A percentile compares a stretch with the other conserved stretches of the same genome.
These are phyloP conservation scores for Ustilago lituana DNA, from an alignment of 1,284 basidiomycete species.

Conservation along the genomic window DNA sequence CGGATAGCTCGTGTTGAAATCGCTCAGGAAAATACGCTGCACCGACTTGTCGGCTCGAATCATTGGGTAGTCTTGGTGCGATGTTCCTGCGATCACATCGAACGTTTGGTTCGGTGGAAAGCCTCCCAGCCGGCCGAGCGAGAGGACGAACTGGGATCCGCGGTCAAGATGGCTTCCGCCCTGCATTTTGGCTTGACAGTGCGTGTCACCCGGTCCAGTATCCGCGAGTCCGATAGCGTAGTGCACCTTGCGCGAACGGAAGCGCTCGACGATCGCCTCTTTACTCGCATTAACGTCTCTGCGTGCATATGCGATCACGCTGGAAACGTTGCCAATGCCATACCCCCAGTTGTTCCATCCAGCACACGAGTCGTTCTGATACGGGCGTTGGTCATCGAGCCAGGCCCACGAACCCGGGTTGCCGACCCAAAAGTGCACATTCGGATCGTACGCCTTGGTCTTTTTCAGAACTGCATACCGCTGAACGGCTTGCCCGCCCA, in stretches of 20 bases:
- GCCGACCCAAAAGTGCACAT: constrained; percentile 60
- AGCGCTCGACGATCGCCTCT: constrained; percentile 48
- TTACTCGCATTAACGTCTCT: constrained; percentile 50
- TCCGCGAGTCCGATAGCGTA: constrained; percentile 59
- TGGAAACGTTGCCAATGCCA: constrained; percentile 45
- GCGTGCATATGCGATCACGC: constrained; percentile 46
- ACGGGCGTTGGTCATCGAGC: constrained; percentile 47
- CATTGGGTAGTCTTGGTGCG: constrained; percentile 65
- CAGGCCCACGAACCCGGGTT: constrained; percentile 64
- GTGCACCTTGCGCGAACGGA: constrained; percentile 46
- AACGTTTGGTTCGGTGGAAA: constrained; percentile 54
- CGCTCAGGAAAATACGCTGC: constrained; percentile 49
- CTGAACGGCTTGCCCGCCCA: constrained; percentile 59
- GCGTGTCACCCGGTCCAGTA: constrained; percentile 59
- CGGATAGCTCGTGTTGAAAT: constrained; percentile 47
- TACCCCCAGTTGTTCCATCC: constrained; percentile 54
- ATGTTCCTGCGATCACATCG: constrained; percentile 55
- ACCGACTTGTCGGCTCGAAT: constrained; percentile 54
- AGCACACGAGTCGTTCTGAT: constrained; percentile 23
- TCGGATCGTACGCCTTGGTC: constrained; percentile 56
- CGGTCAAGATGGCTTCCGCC: constrained; percentile 62
- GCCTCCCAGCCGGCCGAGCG: constrained; percentile 30
- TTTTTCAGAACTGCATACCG: constrained; percentile 60
- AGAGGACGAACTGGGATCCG: constrained; percentile 55
- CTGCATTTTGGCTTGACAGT: constrained; percentile 58